Evolutionary conservation across 495 filamentous ascomycete species (phyloP).

Genomic region (Astrocystis sublimbata): DNA sequence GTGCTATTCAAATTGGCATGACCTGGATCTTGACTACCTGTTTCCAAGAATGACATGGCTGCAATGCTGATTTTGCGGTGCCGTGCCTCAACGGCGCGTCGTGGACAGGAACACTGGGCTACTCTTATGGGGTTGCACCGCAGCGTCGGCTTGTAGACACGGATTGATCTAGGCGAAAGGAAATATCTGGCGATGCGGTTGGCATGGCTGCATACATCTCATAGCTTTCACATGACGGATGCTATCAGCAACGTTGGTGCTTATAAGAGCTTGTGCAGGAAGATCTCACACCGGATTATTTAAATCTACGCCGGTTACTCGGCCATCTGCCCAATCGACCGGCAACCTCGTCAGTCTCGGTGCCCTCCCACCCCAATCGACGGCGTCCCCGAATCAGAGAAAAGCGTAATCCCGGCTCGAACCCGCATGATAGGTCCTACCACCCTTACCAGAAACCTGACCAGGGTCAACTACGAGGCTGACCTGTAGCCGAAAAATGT

Average conservation of each 20-base stretch:
- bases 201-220: slow-evolving; percentile 18
- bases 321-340: slow-evolving; percentile 27
- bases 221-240: slow-evolving; percentile 29
- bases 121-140: slow-evolving; percentile 17
- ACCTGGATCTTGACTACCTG: not conserved
- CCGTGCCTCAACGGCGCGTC: not conserved
- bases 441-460: slow-evolving; percentile 11
- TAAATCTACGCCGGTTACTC: slow-evolving; percentile 32
- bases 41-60: not conserved
- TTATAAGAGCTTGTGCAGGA: slow-evolving; percentile 17
- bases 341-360: slow-evolving; percentile 4
- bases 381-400: slow-evolving; percentile 14
- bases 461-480: slow-evolving; percentile 15
- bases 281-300: slow-evolving; percentile 36
- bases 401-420: slow-evolving; percentile 6
- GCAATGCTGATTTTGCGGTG: not conserved
- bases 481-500: slow-evolving; percentile 5
- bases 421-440: slow-evolving; percentile 15
- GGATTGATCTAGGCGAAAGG: slow-evolving; percentile 9
- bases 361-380: slow-evolving; percentile 4
- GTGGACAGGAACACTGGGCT: slow-evolving; percentile 14
- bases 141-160: not conserved
- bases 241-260: not conserved
- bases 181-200: slow-evolving; percentile 17
- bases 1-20: not conserved